phyloP scores from a whole-genome alignment of 2,329 filamentous ascomycete genomes.

The Diaporthe eres region DNA sequence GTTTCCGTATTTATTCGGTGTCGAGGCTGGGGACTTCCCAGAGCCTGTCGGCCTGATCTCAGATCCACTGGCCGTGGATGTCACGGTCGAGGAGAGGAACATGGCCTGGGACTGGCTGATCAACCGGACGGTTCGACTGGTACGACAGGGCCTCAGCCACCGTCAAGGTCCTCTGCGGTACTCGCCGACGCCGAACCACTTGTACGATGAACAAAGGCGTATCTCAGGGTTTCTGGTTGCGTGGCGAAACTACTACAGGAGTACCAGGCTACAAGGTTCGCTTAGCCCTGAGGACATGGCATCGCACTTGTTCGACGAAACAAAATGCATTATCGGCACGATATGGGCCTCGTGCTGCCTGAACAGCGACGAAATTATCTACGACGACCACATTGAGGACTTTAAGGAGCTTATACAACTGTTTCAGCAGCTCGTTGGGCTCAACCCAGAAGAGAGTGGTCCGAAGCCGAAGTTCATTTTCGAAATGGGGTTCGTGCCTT shows the following conservation, averaged over 20 bases:
- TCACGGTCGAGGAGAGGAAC: not conserved
- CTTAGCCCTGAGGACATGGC: not conserved
- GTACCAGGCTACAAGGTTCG: not conserved
- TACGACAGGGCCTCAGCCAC: constrained; percentile 34
- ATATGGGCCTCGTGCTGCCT: constrained; percentile 54
- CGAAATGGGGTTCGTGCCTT: constrained; percentile 58
- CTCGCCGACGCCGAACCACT: constrained; percentile 17
- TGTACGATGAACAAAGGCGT: constrained; percentile 31
- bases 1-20: constrained; percentile 52
- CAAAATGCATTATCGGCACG: constrained; percentile 53
- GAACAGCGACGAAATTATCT: constrained; percentile 50
- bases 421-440: constrained; percentile 43
- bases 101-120: constrained; percentile 36
- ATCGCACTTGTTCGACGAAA: constrained; percentile 42
- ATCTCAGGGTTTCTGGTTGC: not conserved
- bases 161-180: constrained; percentile 24
- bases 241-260: constrained; percentile 23
- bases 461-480: constrained; percentile 54
- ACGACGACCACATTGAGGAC: constrained; percentile 52
- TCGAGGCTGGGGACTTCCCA: constrained; percentile 32
- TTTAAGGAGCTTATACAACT: constrained; percentile 56
- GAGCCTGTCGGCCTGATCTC: constrained; percentile 28
- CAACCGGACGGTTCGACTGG: constrained; percentile 37
- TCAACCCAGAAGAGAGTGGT: constrained; percentile 38
- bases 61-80: not conserved